A percentile compares a stretch with the other conserved stretches of the same genome.
phyloP scores from a whole-genome alignment of 148 eudicot species.

The Talinum fruticosum region DNA sequence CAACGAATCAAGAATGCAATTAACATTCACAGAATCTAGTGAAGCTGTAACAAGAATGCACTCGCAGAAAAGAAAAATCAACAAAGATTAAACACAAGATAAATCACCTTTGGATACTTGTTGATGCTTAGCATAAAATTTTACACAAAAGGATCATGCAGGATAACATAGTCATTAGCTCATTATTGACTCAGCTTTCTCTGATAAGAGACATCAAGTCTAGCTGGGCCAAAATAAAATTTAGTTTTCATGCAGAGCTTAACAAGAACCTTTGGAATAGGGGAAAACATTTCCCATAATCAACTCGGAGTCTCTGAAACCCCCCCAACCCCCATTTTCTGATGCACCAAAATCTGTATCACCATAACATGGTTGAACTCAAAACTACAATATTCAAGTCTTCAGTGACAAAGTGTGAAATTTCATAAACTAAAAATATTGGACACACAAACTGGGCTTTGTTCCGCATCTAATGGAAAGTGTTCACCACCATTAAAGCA shows the following conservation, averaged over 20 bases:
- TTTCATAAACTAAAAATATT: background rate
- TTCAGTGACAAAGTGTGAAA: background rate
- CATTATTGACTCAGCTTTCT: background rate
- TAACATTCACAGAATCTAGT: slow-evolving; percentile 2
- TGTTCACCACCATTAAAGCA: background rate
- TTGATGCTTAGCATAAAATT: background rate
- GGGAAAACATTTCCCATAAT: background rate
- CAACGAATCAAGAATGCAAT: slow-evolving; percentile 18
- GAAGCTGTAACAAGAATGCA: background rate
- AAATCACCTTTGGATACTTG: no score
- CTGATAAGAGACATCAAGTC: background rate
- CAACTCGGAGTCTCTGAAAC: background rate
- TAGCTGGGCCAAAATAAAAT: background rate
- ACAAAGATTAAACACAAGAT: background rate
- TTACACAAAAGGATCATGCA: background rate
- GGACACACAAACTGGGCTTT: background rate
- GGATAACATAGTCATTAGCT: background rate
- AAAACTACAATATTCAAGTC: background rate
- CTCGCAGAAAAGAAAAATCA: background rate
- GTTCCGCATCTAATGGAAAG: background rate
- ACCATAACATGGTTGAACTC: background rate
- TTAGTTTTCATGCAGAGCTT: no score
- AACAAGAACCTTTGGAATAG: background rate
- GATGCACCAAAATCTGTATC: background rate
- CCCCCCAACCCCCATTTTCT: no score